Percentiles rank a stretch among this genome's conserved stretches.
phyloP scores from a whole-genome alignment of 768 basidiomycete genomes.

The Mycena pura region DNA sequence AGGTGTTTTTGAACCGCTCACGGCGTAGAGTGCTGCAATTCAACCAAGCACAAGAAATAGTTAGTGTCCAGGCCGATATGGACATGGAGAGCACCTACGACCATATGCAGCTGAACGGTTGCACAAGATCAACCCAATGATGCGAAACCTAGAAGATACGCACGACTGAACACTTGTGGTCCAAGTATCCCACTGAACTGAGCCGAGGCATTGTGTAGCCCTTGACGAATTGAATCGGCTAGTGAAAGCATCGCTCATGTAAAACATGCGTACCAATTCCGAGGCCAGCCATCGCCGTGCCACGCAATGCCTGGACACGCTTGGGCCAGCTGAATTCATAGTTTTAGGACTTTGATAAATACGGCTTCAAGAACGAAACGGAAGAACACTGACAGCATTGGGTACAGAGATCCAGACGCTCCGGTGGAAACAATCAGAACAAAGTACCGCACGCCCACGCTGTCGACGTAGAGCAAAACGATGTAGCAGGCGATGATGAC shows the following conservation, averaged over 20 bases:
- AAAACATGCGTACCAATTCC: constrained; percentile 20
- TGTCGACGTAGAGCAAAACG: constrained; percentile 26
- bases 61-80: not conserved
- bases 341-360: not conserved
- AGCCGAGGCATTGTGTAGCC: constrained; percentile 27
- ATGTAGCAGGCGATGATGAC: constrained; percentile 28
- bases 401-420: constrained; percentile 29
- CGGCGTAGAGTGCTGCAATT: constrained; percentile 4
- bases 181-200: constrained; percentile 30
- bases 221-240: not conserved
- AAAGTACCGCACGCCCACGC: constrained; percentile 24
- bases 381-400: constrained; percentile 17
- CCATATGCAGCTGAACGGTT: constrained; percentile 1
- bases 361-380: not conserved
- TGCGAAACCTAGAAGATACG: not conserved
- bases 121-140: not conserved
- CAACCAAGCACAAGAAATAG: not conserved
- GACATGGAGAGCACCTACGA: not conserved
- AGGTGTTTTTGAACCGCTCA: not conserved
- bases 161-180: constrained; percentile 30
- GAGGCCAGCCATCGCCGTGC: constrained; percentile 30
- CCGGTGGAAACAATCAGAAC: constrained; percentile 28
- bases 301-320: constrained; percentile 29
- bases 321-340: constrained; percentile 25
- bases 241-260: too few species aligned